Evolutionary conservation across 1,284 basidiomycete genomes (phyloP), one percentile per base, ranked within the genome.

Genomic region (Moesziomyces antarcticus): DNA sequence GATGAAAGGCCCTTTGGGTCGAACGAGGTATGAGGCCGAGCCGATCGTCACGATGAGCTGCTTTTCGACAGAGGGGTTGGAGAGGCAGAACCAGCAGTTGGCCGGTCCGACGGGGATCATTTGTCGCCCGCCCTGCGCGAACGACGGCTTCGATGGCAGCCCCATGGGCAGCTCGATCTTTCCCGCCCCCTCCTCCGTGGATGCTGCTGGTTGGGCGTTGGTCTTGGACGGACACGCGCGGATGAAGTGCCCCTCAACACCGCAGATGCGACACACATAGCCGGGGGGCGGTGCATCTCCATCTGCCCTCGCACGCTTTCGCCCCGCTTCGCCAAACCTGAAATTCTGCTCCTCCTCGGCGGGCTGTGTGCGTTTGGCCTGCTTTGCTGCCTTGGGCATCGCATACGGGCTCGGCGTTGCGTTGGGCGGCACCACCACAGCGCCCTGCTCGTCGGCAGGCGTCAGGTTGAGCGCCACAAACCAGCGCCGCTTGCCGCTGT

Each of bases 61-160:
- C 51, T 81, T 83, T 25, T 77, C 71, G 16, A 80, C 65, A 1
- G 57, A 25, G 1, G 80, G 80, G 30, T 84, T 84, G 35, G 73
- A 75, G 2, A 84, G 72, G 53, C 82, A 84, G 72, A 84, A 84
- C 82, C 82, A 84, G 58, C 82, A 84, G 47, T 80, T 75, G 46
- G 65, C 51, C 0, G 82, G 82, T 0, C 76, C 80, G 3, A 84
- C 75, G 3, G 81, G 77, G 22, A 75, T 66, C 24, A 68, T 46
- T 16, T 56, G 57, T 16, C 50, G 14, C 20, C 50, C 25, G n/a
- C 24, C 37, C 18, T 50, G 53, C 11, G 42, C 30, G 53, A 59
- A 53, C n/a, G 62, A 14, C 0, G 66, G 72, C 49, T 66, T 65
- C 40, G 41, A 6, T 10, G 72, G 72, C 5, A 74, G 46, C 6